Conservation (phyloP, 2,329 filamentous ascomycete genomes). For the Pseudogymnoascus sp. region DNA sequence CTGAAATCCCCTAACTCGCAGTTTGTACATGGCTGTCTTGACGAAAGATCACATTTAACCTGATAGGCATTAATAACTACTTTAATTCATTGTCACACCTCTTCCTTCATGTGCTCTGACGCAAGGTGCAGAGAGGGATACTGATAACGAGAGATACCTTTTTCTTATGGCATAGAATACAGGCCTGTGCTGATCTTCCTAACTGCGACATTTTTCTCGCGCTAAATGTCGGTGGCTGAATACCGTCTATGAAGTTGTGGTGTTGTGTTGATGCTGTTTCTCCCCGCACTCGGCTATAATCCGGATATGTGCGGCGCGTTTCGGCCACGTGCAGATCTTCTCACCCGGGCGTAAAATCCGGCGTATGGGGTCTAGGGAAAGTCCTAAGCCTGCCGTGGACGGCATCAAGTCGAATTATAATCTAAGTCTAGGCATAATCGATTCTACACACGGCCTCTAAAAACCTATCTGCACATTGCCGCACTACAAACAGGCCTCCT, state of each 20-base stretch:
- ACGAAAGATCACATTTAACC: constrained; percentile 8
- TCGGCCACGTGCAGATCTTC: not conserved
- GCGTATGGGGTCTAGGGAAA: not conserved
- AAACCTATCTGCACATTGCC: too few species aligned
- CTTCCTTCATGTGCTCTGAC: not conserved
- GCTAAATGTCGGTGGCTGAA: not conserved
- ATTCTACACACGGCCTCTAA: too few species aligned
- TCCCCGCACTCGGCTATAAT: constrained; percentile 9
- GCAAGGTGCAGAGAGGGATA: not conserved
- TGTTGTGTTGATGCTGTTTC: not conserved
- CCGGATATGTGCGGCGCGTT: constrained; percentile 5
- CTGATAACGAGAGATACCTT: not conserved
- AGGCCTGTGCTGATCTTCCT: not conserved
- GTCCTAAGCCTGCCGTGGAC: not conserved
- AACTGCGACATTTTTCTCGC: constrained; percentile 1
- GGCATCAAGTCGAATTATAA: too few species aligned
- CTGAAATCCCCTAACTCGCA: constrained; percentile 8
- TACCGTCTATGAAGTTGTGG: not conserved
- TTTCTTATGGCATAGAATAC: constrained; percentile 7
- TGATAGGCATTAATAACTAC: constrained; percentile 1
- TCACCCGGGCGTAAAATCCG: not conserved
- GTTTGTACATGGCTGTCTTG: constrained; percentile 3
- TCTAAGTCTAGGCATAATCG: too few species aligned
- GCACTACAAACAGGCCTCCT: too few species aligned
- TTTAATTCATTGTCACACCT: not conserved